Percentiles rank a stretch among this genome's conserved stretches.
Conservation (phyloP, 352 stramenopile species). For the Ochromonadaceae sp. region DNA sequence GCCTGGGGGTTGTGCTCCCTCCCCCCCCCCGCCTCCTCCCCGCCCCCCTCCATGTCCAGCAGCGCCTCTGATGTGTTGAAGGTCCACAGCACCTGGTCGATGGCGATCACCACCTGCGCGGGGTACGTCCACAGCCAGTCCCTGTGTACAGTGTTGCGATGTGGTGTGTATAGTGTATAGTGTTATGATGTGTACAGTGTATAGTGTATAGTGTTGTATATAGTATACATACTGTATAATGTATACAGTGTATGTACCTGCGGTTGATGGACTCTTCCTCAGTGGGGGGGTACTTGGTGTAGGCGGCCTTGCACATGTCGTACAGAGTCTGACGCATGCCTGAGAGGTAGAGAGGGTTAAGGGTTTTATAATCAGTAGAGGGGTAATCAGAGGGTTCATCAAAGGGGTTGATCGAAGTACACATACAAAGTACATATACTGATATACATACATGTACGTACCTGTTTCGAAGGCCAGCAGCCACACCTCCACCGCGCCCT, state of each 20-base stretch:
- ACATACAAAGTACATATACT: conserved; percentile 50
- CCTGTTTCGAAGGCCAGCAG: conserved; percentile 43
- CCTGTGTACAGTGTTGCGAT: no score
- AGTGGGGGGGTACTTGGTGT: conserved; percentile 52
- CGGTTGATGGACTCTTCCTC: conserved; percentile 63
- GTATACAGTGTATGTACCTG: no score
- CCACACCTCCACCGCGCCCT: conserved; percentile 64
- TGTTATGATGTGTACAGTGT: no score
- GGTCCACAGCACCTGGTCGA: conserved; percentile 77
- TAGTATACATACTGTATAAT: no score
- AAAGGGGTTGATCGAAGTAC: no score
- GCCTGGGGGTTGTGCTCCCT: conserved; percentile 44
- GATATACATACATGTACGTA: no score
- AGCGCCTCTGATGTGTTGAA: conserved; percentile 52
- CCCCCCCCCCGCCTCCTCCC: conserved; percentile 26
- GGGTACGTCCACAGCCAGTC: conserved; percentile 68
- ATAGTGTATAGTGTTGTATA: no score
- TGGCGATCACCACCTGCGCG: conserved; percentile 71
- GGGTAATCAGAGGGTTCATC: no score
- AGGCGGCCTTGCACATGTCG: conserved; percentile 55
- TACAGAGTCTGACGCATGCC: conserved; percentile 63
- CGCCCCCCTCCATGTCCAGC: conserved; percentile 46
- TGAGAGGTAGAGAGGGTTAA: no score
- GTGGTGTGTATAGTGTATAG: no score
- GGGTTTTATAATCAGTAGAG: no score